Percentiles rank a stretch among this genome's conserved stretches.
Evolutionary conservation across 371 early-diverging fungal genomes (phyloP).

Genomic region (Polyrhizophydium stewartii): DNA sequence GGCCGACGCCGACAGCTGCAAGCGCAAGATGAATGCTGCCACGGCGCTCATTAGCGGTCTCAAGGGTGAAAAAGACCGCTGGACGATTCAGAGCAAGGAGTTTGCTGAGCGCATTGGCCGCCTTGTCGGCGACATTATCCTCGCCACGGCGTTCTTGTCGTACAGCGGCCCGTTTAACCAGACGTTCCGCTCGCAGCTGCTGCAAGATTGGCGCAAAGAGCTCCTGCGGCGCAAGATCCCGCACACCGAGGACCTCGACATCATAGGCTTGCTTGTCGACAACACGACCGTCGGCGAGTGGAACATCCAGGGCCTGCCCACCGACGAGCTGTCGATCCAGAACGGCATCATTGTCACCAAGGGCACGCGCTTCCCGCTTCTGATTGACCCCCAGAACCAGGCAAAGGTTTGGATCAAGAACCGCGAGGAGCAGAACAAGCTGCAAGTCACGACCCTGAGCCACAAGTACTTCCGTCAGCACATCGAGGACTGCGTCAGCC

Average conservation of each 20-base stretch:
- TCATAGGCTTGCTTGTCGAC: constrained; percentile 52
- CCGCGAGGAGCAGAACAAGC: constrained; percentile 52
- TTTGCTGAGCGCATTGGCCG: constrained; percentile 52
- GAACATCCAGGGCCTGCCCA: constrained; percentile 65
- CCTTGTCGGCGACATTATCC: constrained; percentile 54
- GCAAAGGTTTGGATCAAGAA: constrained; percentile 60
- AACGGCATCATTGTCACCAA: constrained; percentile 59
- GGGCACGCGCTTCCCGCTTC: constrained; percentile 53
- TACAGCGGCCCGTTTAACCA: constrained; percentile 62
- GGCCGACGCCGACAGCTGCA: constrained; percentile 57
- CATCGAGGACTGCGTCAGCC: constrained; percentile 51
- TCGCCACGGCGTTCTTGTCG: constrained; percentile 54
- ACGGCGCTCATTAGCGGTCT: constrained; percentile 54
- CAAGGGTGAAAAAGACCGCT: constrained; percentile 59
- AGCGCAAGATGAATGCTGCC: constrained; percentile 59
- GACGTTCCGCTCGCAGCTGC: constrained; percentile 43
- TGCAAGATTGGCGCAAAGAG: constrained; percentile 52
- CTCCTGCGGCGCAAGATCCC: constrained; percentile 47
- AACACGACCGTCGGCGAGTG: constrained; percentile 58
- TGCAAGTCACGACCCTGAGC: constrained; percentile 47
- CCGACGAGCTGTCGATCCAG: constrained; percentile 57
- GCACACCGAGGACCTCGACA: constrained; percentile 51
- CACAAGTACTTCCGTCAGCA: constrained; percentile 58
- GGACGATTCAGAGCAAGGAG: constrained; percentile 58
- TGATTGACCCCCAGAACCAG: constrained; percentile 61